Base-by-base conservation (phyloP, 2,329 filamentous ascomycete genomes). In the Thyridium curvatum region DNA sequence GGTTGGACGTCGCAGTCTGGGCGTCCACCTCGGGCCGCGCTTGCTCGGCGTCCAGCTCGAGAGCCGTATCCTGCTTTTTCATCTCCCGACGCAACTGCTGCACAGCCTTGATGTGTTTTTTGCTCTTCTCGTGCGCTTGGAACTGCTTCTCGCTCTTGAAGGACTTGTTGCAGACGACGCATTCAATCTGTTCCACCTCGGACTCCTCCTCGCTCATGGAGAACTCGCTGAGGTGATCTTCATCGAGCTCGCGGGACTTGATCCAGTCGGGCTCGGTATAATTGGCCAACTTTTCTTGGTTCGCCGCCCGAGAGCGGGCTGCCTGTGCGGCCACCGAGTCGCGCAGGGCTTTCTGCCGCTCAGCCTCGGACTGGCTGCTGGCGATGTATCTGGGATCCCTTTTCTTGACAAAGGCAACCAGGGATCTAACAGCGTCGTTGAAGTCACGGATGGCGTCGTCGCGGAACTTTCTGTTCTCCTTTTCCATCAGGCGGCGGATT, bases 61-160 rank as follows among this genome's bases (percentile, higher is more conserved):
- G 59, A 35, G 79, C 70, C 34, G 70, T 68, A 51, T 90, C 84
- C 52, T 98, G 86, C 50, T 82, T 80, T 50, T 74, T 77, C 89
- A 98, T 94, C 57, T 93, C 82, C 52, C 78, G 74, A 52, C 79
- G 80, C 30, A 98, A 63, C 44, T 89, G 77, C 48, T 90, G 82
- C 7, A 96, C 74, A 3, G 88, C 84, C 57, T 95, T 97, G 44
- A 82, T 63, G 53, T 98, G 93, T 62, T 97, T 98, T 60, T 95
- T 98, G 69, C 91, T 97, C 65, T 84, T 88, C 64, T 96, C 90
- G 53, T 98, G 93, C 3, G 85, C 83, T 52, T 94, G 82, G 44
- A 85, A 89, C 55, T 97, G 91, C 48, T 88, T 89, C 56, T 94
- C 86, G 53, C 90, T 97, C 62, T 96, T 78, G 64, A 97, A 98